phyloP scores from a whole-genome alignment of 306 rosid genomes.

The Medicago arabica region DNA sequence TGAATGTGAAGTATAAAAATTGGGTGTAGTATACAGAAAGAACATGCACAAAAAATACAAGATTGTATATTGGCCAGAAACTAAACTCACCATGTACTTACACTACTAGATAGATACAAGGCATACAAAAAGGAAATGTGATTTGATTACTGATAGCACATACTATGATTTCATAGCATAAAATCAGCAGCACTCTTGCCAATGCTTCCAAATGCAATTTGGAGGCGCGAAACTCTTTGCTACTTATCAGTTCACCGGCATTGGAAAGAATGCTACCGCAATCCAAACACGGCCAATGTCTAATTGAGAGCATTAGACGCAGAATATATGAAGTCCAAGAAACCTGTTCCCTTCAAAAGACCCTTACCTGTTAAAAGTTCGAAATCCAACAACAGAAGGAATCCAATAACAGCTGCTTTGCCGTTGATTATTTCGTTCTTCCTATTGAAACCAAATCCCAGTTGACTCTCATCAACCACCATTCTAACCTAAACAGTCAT shows the following conservation, averaged over 20 bases:
- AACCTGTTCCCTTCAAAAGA: conserved; percentile 89
- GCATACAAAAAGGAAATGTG: conserved; percentile 31
- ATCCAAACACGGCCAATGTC: conserved; percentile 12
- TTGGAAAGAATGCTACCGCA: background rate
- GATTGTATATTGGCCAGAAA: conserved; percentile 30
- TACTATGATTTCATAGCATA: background rate
- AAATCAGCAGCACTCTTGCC: background rate
- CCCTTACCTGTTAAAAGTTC: conserved; percentile 97
- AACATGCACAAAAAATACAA: conserved; percentile 7
- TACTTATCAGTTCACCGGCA: background rate
- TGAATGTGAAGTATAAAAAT: background rate
- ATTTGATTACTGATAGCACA: background rate
- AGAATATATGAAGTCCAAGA: conserved; percentile 88
- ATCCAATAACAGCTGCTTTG: conserved; percentile 86
- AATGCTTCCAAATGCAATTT: background rate
- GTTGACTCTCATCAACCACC: conserved; percentile 75
- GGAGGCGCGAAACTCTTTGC: background rate
- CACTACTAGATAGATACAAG: conserved; percentile 32
- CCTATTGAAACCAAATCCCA: conserved; percentile 75
- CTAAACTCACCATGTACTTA: conserved; percentile 40
- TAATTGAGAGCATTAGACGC: conserved; percentile 69
- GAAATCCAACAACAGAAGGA: conserved; percentile 86
- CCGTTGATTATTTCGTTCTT: conserved; percentile 90
- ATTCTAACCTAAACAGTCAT: conserved; percentile 66
- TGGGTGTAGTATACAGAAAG: conserved; percentile 25